A percentile compares a stretch with the other conserved stretches of the same genome.
Evolutionary conservation across 2,329 filamentous ascomycete genomes (phyloP).

Genomic region (Dryadomyces quercivorus): DNA sequence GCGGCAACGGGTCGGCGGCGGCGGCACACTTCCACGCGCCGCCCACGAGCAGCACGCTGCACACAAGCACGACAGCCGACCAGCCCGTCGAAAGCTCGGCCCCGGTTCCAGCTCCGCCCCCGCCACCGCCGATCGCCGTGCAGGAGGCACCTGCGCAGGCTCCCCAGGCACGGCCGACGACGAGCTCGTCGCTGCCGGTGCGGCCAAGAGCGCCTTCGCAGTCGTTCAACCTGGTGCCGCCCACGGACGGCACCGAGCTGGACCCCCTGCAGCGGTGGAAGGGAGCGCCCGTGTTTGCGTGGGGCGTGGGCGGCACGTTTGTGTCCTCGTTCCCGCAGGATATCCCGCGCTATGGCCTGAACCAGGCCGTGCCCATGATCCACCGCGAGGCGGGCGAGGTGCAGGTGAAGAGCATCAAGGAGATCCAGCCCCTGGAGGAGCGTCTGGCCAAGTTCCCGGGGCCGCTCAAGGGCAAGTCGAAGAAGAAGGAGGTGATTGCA

Average conservation of each 20-base stretch:
- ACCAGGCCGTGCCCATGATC: constrained; percentile 60
- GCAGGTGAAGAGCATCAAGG: constrained; percentile 62
- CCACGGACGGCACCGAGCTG: constrained; percentile 52
- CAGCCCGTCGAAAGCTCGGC: no score
- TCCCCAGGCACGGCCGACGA: neutral
- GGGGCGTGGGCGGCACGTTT: constrained; percentile 75
- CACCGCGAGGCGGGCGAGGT: constrained; percentile 74
- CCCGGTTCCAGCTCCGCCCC: no score
- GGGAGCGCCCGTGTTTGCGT: constrained; percentile 74
- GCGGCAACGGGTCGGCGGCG: constrained; percentile 32
- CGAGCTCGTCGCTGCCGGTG: constrained; percentile 2
- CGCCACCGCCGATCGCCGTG: neutral
- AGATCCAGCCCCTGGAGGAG: constrained; percentile 59
- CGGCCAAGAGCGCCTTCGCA: constrained; percentile 41
- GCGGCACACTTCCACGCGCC: constrained; percentile 51
- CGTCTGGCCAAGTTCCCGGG: constrained; percentile 75
- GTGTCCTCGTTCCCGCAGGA: constrained; percentile 82
- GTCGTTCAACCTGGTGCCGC: constrained; percentile 44
- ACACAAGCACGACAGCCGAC: constrained; percentile 15
- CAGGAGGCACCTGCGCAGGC: neutral
- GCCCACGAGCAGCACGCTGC: constrained; percentile 40
- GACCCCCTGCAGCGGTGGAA: constrained; percentile 86
- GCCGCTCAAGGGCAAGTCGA: constrained; percentile 75
- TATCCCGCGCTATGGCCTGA: constrained; percentile 73
- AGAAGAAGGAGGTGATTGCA: constrained; percentile 82